These are phyloP conservation scores for Samsoniella hepiali DNA, from an alignment of 2,329 filamentous ascomycete genomes.

Conservation along the genomic window DNA sequence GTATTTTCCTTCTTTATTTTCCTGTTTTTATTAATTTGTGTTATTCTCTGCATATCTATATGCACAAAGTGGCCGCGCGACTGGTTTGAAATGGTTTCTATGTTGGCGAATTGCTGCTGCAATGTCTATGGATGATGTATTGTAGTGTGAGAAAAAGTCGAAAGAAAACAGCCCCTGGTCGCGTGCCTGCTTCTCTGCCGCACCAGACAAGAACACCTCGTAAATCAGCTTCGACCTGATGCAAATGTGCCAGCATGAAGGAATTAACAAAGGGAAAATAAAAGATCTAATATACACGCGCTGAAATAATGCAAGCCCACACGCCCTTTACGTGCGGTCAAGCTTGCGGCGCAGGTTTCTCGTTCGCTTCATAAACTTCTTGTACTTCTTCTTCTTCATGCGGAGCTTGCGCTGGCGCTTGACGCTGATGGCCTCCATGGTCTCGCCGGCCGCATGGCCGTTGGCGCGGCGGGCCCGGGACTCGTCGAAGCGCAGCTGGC, in stretches of 20 bases:
- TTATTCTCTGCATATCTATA: too few relatives aligned
- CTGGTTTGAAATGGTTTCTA: slow-evolving; percentile 11
- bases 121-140: slow-evolving; percentile 15
- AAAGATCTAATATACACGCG: slow-evolving; percentile 17
- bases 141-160: slow-evolving; percentile 5
- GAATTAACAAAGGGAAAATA: slow-evolving; percentile 13
- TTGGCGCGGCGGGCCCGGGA: slow-evolving; percentile 43
- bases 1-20: too few relatives aligned
- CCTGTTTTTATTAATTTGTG: too few relatives aligned
- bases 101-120: slow-evolving; percentile 14
- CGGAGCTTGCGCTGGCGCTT: slow-evolving; percentile 89
- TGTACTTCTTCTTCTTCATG: slow-evolving; percentile 99
- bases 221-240: slow-evolving; percentile 9
- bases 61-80: neutral
- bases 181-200: neutral
- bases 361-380: slow-evolving; percentile 96
- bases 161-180: slow-evolving; percentile 13
- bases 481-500: slow-evolving; percentile 59
- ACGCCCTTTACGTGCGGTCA: slow-evolving; percentile 54
- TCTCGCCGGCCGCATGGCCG: neutral
- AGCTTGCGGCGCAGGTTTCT: slow-evolving; percentile 84
- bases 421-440: slow-evolving; percentile 82
- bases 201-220: slow-evolving; percentile 3
- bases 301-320: neutral
- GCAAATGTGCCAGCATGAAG: slow-evolving; percentile 11